Percentiles rank a stretch among this genome's conserved stretches.
Conservation (phyloP, 306 rosid genomes). For the Myrica gale region DNA sequence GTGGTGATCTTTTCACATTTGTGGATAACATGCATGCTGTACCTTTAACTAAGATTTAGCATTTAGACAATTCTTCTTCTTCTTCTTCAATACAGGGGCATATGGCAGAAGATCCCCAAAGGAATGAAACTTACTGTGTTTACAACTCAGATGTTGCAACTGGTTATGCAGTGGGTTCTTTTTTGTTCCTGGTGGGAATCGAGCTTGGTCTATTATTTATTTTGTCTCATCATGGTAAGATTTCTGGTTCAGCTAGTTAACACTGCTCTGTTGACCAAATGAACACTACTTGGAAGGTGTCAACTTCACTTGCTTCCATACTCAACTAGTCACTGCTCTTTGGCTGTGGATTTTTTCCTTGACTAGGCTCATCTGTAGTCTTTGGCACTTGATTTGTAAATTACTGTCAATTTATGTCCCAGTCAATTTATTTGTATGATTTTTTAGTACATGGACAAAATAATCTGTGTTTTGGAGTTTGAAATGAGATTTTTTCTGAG, state of each 20-base stretch:
- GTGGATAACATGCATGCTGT: neutral
- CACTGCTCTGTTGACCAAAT: neutral
- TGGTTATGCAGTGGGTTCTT: conserved; percentile 87
- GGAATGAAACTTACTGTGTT: conserved; percentile 68
- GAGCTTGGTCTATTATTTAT: conserved; percentile 95
- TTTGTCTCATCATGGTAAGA: conserved; percentile 77
- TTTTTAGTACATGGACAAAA: too few relatives aligned
- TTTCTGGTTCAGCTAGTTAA: conserved; percentile 1
- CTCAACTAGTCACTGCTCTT: neutral
- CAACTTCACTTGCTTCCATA: neutral
- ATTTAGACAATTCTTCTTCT: neutral
- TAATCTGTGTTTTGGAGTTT: too few relatives aligned
- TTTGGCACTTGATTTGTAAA: neutral
- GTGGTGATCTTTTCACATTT: neutral
- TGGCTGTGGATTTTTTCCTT: neutral
- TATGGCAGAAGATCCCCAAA: conserved; percentile 31
- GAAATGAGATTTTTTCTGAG: too few relatives aligned
- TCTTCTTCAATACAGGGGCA: conserved; percentile 57
- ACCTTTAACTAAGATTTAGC: neutral
- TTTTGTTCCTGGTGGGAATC: conserved; percentile 83
- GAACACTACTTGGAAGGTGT: neutral
- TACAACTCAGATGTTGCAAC: conserved; percentile 96
- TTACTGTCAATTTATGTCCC: neutral
- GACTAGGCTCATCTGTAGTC: neutral
- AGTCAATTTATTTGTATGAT: too few relatives aligned